Evolutionary conservation across 768 basidiomycete species (phyloP), one percentile per base, ranked within the genome.

Genomic region (Hygrocybe coccinea): DNA sequence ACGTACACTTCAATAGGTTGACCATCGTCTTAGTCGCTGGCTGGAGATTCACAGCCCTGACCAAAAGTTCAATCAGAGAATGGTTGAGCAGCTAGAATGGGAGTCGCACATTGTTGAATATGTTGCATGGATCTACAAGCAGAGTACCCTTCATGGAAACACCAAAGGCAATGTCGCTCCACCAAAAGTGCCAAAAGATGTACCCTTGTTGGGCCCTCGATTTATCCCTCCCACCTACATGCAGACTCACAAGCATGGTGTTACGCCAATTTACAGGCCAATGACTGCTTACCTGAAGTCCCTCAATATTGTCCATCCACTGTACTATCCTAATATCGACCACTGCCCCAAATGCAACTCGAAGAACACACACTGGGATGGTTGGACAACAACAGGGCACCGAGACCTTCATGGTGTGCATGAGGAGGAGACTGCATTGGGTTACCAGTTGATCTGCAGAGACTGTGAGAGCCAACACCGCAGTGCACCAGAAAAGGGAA

Each of bases 71-170:
- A 47, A 19, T 5, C 4, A 29, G 21, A 47, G 3, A 15, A 14
- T 19, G 3, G 14, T 29, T 14, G 24, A 12, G 5, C 66, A 67
- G 53, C 59, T 65, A 12, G 50, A 59, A 44, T 65, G 60, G 59
- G 66, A 55, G 15, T 57, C 63, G 2, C 17, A 62, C 14, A 46
- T 67, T 12, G 59, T 64, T 3, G 58, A 60, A 41, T 66, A 67
- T 34, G 57, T 65, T 10, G 48, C 54, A 36, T 59, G 54, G 25
- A 19, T 67, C 19, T 52, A 56, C 36, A 49, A 52, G 17, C 22
- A 25, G 10, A 59, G 56, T 9, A 35, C 45, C 19, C 22, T 29
- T 3, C 37, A 47, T 14, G 53, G 52, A 9, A 62, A 56, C 33
- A 12, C 12, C 1, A 56, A 50, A 38, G 8, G 15, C 24, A 14